phyloP scores from a whole-genome alignment of 2,329 filamentous ascomycete species.

The Eutypa lata region DNA sequence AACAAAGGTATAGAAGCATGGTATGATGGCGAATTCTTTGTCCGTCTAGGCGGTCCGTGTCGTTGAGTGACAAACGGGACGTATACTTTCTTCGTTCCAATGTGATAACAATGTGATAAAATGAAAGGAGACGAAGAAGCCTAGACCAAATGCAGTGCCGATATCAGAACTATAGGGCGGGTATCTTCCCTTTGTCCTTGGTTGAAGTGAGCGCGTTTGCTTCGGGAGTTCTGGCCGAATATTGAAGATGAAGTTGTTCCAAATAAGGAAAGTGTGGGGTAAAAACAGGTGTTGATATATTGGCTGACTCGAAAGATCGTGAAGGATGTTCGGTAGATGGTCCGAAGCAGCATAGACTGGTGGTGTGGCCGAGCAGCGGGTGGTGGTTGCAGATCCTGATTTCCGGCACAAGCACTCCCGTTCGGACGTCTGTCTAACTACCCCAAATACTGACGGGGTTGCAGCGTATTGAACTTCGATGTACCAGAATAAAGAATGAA shows the following conservation, averaged over 20 bases:
- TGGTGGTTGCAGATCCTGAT: slow-evolving; percentile 4
- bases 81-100: background rate
- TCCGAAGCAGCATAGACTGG: background rate
- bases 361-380: background rate
- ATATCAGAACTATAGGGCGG: background rate
- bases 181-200: slow-evolving; percentile 8
- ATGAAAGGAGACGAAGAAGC: background rate
- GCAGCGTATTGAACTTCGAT: too few species aligned
- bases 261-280: slow-evolving; percentile 14
- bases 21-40: slow-evolving; percentile 14
- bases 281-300: slow-evolving; percentile 10
- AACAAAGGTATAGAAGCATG: slow-evolving; percentile 9
- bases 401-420: slow-evolving; percentile 10
- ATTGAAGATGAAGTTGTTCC: slow-evolving; percentile 8
- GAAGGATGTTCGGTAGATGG: slow-evolving; percentile 9
- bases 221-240: slow-evolving; percentile 8
- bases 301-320: slow-evolving; percentile 7
- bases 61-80: slow-evolving; percentile 7
- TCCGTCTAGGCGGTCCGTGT: slow-evolving; percentile 6
- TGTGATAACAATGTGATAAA: background rate
- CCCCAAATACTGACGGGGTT: too few species aligned
- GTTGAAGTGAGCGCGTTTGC: slow-evolving; percentile 3
- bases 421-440: background rate
- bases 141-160: background rate
- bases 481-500: background rate